These are phyloP conservation scores for Globisporangium abappressorium DNA, from an alignment of 352 stramenopile genomes.

Conservation along the genomic window DNA sequence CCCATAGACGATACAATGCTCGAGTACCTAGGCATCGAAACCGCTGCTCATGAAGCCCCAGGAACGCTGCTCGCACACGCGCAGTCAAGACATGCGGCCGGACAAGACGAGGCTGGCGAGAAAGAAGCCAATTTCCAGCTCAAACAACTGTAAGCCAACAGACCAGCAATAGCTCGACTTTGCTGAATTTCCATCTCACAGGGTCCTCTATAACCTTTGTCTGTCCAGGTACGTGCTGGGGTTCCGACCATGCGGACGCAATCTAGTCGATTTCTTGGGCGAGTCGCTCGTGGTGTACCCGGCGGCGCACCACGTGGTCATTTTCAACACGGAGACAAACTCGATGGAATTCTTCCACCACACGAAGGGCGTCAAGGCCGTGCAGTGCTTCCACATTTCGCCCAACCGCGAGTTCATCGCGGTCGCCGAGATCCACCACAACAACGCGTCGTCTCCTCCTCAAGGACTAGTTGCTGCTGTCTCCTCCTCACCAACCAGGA, in stretches of 20 bases:
- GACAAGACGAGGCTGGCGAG: slow-evolving; percentile 20
- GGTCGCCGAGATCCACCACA: slow-evolving; percentile 57
- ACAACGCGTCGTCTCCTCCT: slow-evolving; percentile 13
- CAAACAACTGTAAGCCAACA: slow-evolving; percentile 27
- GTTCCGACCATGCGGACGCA: slow-evolving; percentile 36
- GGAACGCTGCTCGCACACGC: background rate
- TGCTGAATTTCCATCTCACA: no score
- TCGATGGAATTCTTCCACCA: slow-evolving; percentile 77
- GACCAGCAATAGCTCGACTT: no score
- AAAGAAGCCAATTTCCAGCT: slow-evolving; percentile 36
- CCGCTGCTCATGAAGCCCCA: background rate
- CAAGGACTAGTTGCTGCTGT: background rate
- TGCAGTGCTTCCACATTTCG: slow-evolving; percentile 70
- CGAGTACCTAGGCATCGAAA: background rate
- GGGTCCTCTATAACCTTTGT: no score
- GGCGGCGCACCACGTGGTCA: slow-evolving; percentile 53
- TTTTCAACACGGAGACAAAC: slow-evolving; percentile 58
- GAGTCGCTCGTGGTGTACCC: slow-evolving; percentile 65
- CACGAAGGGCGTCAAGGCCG: slow-evolving; percentile 39
- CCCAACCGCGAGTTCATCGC: slow-evolving; percentile 66
- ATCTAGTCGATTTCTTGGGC: slow-evolving; percentile 52
- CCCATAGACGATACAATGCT: background rate
- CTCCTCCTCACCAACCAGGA: slow-evolving; percentile 7
- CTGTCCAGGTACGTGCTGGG: slow-evolving; percentile 41
- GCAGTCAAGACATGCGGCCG: background rate